These are phyloP conservation scores for Gaeumannomyces tritici DNA, from an alignment of 2,329 filamentous ascomycete species.

Conservation along the genomic window DNA sequence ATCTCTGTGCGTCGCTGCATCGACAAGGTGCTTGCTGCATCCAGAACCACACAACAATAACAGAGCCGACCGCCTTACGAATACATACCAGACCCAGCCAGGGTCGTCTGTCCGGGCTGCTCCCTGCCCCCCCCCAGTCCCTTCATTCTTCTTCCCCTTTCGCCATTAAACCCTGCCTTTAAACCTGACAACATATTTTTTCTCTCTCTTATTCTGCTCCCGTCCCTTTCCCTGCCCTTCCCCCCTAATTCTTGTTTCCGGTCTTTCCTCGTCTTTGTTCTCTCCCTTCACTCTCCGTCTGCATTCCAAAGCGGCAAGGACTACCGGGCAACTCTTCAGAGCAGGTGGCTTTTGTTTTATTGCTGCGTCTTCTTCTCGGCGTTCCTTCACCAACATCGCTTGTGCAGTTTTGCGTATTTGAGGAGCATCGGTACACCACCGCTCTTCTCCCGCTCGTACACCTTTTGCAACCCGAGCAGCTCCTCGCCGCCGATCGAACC, in stretches of 20 bases:
- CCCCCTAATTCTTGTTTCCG: slow-evolving; percentile 3
- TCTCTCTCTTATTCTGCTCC: slow-evolving; percentile 6
- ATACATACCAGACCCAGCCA: neutral
- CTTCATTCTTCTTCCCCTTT: neutral
- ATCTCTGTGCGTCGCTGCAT: neutral
- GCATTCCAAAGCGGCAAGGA: neutral
- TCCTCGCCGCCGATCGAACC: neutral
- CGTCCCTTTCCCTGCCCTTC: slow-evolving; percentile 6
- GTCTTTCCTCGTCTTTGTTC: slow-evolving; percentile 4
- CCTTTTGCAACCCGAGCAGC: neutral
- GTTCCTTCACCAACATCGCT: neutral
- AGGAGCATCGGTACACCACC: neutral
- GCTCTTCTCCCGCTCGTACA: neutral
- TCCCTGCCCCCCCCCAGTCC: neutral
- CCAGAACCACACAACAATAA: neutral
- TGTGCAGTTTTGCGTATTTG: neutral
- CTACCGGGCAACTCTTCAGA: neutral
- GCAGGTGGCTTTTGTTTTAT: neutral
- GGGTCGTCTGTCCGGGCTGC: neutral
- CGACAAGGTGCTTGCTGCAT: neutral
- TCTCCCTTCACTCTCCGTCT: neutral
- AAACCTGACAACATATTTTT: slow-evolving; percentile 7
- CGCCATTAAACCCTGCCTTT: neutral
- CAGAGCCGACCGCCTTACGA: neutral
- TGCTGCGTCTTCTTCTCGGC: neutral